Percentiles rank a stretch among this genome's conserved stretches.
Conservation (phyloP, 2,329 filamentous ascomycete genomes). For the Didymella pomorum region DNA sequence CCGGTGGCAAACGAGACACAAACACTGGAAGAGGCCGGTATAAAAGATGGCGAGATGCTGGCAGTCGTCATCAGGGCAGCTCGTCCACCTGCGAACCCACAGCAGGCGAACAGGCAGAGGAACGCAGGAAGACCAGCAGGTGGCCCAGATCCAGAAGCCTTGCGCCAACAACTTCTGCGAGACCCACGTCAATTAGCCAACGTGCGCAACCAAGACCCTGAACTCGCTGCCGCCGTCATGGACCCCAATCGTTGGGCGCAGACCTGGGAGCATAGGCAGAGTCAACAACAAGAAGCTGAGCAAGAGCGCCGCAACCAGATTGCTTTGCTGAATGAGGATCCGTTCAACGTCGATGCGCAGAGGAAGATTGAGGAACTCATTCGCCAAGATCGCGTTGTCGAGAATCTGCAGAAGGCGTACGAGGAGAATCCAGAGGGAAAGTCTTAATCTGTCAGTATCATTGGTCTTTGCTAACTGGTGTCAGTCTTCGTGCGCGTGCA, state of each 20-base stretch:
- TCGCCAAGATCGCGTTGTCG: constrained; percentile 89
- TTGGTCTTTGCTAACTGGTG: constrained; percentile 24
- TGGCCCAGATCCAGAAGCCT: constrained; percentile 72
- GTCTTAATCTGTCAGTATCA: constrained; percentile 33
- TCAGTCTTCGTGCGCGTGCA: constrained; percentile 92
- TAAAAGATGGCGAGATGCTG: constrained; percentile 91
- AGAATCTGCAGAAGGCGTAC: constrained; percentile 95
- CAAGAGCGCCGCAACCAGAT: constrained; percentile 83
- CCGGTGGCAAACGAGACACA: constrained; percentile 79
- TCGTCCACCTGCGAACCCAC: constrained; percentile 22
- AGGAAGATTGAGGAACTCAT: constrained; percentile 96
- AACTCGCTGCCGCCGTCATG: constrained; percentile 78
- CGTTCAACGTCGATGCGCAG: constrained; percentile 92
- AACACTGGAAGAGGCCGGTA: constrained; percentile 81
- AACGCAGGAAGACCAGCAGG: constrained; percentile 22
- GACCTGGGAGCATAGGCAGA: constrained; percentile 71
- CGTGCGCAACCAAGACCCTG: constrained; percentile 75
- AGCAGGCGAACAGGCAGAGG: constrained; percentile 39
- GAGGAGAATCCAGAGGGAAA: constrained; percentile 96
- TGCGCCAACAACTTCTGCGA: constrained; percentile 82
- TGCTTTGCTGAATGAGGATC: constrained; percentile 86
- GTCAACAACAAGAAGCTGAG: constrained; percentile 75
- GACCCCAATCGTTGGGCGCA: constrained; percentile 79
- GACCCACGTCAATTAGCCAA: constrained; percentile 76
- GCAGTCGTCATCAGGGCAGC: constrained; percentile 73